Evolutionary conservation across 2,329 filamentous ascomycete species (phyloP).

Genomic region (Fusarium camptoceras): DNA sequence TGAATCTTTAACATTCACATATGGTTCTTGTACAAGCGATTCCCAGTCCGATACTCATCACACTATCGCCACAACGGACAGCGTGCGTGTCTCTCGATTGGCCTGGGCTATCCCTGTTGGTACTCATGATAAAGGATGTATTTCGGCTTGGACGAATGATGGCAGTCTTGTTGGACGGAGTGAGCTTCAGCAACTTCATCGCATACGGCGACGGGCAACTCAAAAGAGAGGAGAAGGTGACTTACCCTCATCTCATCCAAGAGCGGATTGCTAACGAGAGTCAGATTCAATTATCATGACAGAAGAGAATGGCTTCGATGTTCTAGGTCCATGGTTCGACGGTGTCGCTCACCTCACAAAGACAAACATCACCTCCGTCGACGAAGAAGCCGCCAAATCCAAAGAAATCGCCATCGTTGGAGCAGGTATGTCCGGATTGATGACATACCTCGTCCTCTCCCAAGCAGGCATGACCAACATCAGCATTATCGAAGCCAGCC

Average conservation of each 20-base stretch:
- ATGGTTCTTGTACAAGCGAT: background rate
- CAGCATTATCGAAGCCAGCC: constrained; percentile 4
- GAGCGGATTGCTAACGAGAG: rapidly evolving
- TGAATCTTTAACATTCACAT: background rate
- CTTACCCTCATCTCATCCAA: rapidly evolving
- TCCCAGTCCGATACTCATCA: background rate
- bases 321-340: constrained; percentile 1
- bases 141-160: background rate
- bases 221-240: constrained; percentile 1
- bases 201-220: background rate
- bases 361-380: background rate
- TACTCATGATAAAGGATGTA: background rate
- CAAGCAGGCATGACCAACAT: constrained; percentile 23
- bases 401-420: constrained; percentile 9
- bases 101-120: background rate
- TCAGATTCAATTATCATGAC: background rate
- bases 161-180: background rate
- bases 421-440: background rate
- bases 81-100: background rate
- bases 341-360: constrained; percentile 1
- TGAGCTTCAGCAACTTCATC: background rate
- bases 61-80: constrained; percentile 8
- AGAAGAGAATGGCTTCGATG: background rate
- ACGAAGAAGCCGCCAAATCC: background rate
- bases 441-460: constrained; percentile 5